Conservation (phyloP, 1,139 yeast genomes). For the Yamadazyma mexicana region DNA sequence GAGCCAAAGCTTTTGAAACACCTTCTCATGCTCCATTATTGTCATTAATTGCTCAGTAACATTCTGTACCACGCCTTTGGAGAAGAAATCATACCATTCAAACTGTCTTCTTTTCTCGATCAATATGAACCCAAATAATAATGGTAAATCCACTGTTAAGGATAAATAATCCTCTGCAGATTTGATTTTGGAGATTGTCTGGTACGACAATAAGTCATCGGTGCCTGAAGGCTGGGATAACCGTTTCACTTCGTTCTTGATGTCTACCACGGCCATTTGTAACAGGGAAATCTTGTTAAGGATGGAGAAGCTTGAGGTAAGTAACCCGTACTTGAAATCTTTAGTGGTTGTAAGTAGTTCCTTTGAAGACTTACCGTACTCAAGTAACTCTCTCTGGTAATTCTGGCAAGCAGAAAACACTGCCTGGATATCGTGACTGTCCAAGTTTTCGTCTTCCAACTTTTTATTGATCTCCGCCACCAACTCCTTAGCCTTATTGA, state of each 20-base stretch:
- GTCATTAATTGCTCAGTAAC: constrained; percentile 61
- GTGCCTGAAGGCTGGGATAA: constrained; percentile 15
- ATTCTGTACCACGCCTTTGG: constrained; percentile 49
- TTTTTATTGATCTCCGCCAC: constrained; percentile 10
- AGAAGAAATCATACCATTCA: constrained; percentile 61
- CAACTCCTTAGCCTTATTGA: constrained; percentile 4
- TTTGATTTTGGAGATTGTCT: constrained; percentile 32
- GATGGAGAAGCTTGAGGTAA: constrained; percentile 23
- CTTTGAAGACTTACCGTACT: constrained; percentile 4
- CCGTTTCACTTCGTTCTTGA: constrained; percentile 30
- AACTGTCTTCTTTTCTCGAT: constrained; percentile 69
- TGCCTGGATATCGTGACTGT: neutral
- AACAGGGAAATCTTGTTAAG: constrained; percentile 36
- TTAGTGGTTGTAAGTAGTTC: constrained; percentile 6
- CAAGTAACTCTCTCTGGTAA: constrained; percentile 3
- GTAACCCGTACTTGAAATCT: constrained; percentile 28
- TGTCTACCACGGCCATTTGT: constrained; percentile 41
- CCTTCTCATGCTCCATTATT: constrained; percentile 58
- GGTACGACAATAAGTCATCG: constrained; percentile 14
- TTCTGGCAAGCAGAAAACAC: neutral
- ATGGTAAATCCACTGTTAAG: constrained; percentile 71
- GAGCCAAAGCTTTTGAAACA: constrained; percentile 62
- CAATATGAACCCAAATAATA: constrained; percentile 73
- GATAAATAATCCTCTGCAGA: constrained; percentile 48
- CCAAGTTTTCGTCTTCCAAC: constrained; percentile 6